Conservation (phyloP, 345 rosid species). For the Cardamine occulta region DNA sequence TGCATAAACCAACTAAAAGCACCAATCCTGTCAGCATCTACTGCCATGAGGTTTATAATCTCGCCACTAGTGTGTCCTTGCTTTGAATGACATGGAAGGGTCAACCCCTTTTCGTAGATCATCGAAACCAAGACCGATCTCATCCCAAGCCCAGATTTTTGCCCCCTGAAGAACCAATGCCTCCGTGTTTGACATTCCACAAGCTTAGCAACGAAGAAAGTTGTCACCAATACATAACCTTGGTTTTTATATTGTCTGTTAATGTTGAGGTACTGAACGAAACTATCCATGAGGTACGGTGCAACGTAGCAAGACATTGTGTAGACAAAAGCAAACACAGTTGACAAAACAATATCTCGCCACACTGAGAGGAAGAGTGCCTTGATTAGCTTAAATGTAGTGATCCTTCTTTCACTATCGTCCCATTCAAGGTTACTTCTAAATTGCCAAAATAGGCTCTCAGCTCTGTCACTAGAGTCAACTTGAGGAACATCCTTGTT, state of each 20-base stretch:
- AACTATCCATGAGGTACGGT: slow-evolving; percentile 52
- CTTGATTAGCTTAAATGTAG: slow-evolving; percentile 46
- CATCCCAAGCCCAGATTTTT: slow-evolving; percentile 51
- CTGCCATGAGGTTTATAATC: slow-evolving; percentile 62
- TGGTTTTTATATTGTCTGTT: slow-evolving; percentile 44
- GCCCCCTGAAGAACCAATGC: slow-evolving; percentile 52
- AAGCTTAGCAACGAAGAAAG: slow-evolving; percentile 56
- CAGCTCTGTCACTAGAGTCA: slow-evolving; percentile 44
- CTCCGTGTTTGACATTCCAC: slow-evolving; percentile 60
- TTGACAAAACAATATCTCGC: slow-evolving; percentile 46
- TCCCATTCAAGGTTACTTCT: slow-evolving; percentile 45
- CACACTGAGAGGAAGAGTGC: slow-evolving; percentile 45
- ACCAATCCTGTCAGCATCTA: slow-evolving; percentile 62
- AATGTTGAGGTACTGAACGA: slow-evolving; percentile 59
- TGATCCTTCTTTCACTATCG: slow-evolving; percentile 43
- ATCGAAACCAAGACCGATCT: slow-evolving; percentile 54
- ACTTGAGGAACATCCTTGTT: slow-evolving; percentile 56
- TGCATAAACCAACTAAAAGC: slow-evolving; percentile 63
- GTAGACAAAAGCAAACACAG: slow-evolving; percentile 39
- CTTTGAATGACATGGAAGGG: slow-evolving; percentile 54
- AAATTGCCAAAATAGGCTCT: slow-evolving; percentile 36
- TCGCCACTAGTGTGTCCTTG: slow-evolving; percentile 66
- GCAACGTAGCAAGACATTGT: slow-evolving; percentile 50
- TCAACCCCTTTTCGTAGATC: slow-evolving; percentile 60
- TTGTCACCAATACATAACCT: slow-evolving; percentile 52